These are phyloP conservation scores for Strobilomyces dryophilus DNA, from an alignment of 768 basidiomycete species.

Conservation along the genomic window DNA sequence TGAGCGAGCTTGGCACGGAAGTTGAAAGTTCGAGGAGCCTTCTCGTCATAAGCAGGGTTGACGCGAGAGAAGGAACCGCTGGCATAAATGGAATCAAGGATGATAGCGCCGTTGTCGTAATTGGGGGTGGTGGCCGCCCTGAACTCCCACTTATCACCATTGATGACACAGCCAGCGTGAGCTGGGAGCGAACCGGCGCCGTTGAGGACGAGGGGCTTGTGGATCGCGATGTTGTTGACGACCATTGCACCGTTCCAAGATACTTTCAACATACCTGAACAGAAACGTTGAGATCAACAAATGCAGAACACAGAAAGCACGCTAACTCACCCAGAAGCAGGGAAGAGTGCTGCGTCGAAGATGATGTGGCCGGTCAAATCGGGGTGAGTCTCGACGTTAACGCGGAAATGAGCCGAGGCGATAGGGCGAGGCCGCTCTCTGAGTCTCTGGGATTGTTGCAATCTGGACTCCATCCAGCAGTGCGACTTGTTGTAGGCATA, in stretches of 20 bases:
- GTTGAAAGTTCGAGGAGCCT: constrained; percentile 20
- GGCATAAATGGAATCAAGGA: constrained; percentile 29
- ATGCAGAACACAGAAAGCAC: background rate
- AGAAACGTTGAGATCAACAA: background rate
- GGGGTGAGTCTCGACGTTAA: constrained; percentile 33
- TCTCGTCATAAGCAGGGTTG: constrained; percentile 26
- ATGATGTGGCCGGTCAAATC: constrained; percentile 43
- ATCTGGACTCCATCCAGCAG: constrained; percentile 26
- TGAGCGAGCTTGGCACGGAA: constrained; percentile 19
- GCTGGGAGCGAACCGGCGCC: constrained; percentile 13
- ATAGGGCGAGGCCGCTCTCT: constrained; percentile 32
- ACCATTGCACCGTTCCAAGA: constrained; percentile 33
- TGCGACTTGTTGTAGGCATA: constrained; percentile 29
- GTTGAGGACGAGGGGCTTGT: constrained; percentile 27
- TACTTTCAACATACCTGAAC: constrained; percentile 25
- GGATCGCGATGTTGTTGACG: constrained; percentile 23
- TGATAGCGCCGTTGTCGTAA: constrained; percentile 20
- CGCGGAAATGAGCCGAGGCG: constrained; percentile 31
- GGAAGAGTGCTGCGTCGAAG: constrained; percentile 42
- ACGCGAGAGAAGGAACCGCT: constrained; percentile 25
- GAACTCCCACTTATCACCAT: constrained; percentile 28
- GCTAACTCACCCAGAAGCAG: constrained; percentile 40
- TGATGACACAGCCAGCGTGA: constrained; percentile 26
- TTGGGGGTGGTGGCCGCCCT: constrained; percentile 23
- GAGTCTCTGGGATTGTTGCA: constrained; percentile 24